phyloP scores from a whole-genome alignment of 2,329 filamentous ascomycete species.

The Cladosporium sp. region DNA sequence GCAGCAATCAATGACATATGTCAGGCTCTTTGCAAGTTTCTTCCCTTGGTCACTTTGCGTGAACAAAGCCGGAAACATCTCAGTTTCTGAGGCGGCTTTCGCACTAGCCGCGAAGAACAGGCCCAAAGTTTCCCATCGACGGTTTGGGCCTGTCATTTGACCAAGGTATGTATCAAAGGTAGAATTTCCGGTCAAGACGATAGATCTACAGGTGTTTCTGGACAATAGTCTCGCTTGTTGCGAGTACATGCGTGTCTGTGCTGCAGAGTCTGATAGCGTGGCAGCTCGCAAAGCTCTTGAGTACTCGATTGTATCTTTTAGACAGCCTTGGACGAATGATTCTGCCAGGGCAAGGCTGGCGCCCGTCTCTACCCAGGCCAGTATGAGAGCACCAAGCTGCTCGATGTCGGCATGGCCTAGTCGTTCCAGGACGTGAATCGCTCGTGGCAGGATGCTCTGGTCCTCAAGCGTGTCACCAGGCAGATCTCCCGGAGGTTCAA shows the following conservation, averaged over 20 bases:
- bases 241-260: not conserved
- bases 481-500: not conserved
- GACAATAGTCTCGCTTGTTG: not conserved
- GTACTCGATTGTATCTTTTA: constrained; percentile 18
- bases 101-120: constrained; percentile 38
- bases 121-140: constrained; percentile 40
- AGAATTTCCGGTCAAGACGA: not conserved
- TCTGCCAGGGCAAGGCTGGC: constrained; percentile 27
- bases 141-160: constrained; percentile 13
- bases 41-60: constrained; percentile 24
- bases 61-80: constrained; percentile 32
- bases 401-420: constrained; percentile 9
- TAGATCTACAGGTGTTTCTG: constrained; percentile 2
- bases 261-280: constrained; percentile 10
- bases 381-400: constrained; percentile 20
- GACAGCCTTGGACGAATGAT: constrained; percentile 21
- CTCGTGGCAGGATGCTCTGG: not conserved
- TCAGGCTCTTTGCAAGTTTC: constrained; percentile 26
- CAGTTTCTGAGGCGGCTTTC: constrained; percentile 32
- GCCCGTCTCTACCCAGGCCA: constrained; percentile 24
- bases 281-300: constrained; percentile 3
- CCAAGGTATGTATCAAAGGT: constrained; percentile 10
- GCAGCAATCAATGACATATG: constrained; percentile 26
- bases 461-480: constrained; percentile 1
- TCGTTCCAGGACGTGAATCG: not conserved